These are phyloP conservation scores for Saccharomycopsis vini DNA, from an alignment of 805 yeast species.

Conservation along the genomic window DNA sequence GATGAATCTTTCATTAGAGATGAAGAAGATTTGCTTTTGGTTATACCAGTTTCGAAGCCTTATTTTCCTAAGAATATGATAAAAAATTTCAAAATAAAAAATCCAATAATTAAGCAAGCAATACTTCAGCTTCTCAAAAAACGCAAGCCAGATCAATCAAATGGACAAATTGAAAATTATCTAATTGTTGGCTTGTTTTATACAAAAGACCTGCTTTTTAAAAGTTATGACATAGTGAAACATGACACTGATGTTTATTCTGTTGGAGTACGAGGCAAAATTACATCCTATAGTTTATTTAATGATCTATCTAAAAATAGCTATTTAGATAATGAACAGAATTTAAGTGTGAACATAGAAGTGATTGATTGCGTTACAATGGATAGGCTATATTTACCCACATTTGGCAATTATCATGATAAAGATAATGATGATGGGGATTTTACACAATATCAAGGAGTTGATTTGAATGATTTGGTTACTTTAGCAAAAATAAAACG, in stretches of 20 bases:
- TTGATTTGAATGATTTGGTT: slow-evolving; percentile 10
- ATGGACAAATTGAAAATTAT: neutral
- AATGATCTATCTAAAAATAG: neutral
- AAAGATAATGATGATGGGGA: slow-evolving; percentile 1
- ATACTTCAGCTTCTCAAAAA: slow-evolving; percentile 9
- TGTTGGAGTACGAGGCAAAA: slow-evolving; percentile 13
- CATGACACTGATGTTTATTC: slow-evolving; percentile 8
- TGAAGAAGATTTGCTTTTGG: slow-evolving; percentile 4
- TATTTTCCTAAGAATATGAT: slow-evolving; percentile 13
- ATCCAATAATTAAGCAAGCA: slow-evolving; percentile 16
- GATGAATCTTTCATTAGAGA: neutral
- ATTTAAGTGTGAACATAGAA: slow-evolving; percentile 10
- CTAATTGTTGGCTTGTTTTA: slow-evolving; percentile 11
- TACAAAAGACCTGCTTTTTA: slow-evolving; percentile 7
- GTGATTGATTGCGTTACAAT: slow-evolving; percentile 6
- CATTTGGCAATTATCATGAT: neutral
- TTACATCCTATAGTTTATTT: slow-evolving; percentile 6
- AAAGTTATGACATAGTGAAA: slow-evolving; percentile 5
- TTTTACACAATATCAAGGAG: slow-evolving; percentile 7
- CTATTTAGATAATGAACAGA: neutral
- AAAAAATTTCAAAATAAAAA: slow-evolving; percentile 10
- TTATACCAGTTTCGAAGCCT: slow-evolving; percentile 10
- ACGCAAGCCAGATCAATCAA: neutral
- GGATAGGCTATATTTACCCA: slow-evolving; percentile 5
- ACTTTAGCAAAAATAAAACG: slow-evolving; percentile 11